Base-by-base conservation (phyloP, 140 eudicot genomes). In the Erigeron philadelphicus region DNA sequence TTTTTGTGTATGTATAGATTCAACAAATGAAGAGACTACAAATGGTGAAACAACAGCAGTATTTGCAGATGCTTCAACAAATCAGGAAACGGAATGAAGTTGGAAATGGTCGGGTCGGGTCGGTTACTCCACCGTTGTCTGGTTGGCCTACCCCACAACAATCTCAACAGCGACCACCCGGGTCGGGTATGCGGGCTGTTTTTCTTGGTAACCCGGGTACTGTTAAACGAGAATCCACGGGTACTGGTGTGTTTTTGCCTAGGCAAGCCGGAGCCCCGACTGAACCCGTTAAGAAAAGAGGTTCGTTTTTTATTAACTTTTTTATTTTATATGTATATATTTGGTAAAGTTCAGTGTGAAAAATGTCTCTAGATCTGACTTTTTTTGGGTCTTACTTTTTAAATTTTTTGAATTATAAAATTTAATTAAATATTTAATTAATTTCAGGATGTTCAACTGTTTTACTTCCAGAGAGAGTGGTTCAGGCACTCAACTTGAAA, bases 191-290 rank as follows among this genome's bases (percentile, higher is more conserved):
- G 91, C 77, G 89, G 42, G 86, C 95, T 9, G 84, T 86, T 8
- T 92, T 88, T 16, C 81, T 88, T 0, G 95, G 96, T 0, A 85
- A 86, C 62, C 83, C 78, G 0, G 18, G 18, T 6, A 79, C 70
- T 1, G 54, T 84, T 0, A 84, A 86, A 69, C 90, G 90, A 1
- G 98, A 86, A 72, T 79, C 84, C 40, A 64, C 88, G 1, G 98
- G 98, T 9, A 92, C 98, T 0, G 98, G 98, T 0, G 98, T 92
- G 10, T 92, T 92, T 72, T 45, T 92, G 77, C 98, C 98, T 7
- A 80, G 98, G 16, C 81, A 88, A 38, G 43, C 74, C 12, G 95
- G 86, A 13, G 66, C 90, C 23, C 82, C 86, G 23, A 23, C 80
- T 11, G 95, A 82, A 23, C 75, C 92, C 9, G 65, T 75, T 23